Conservation (phyloP, 2,329 filamentous ascomycete species). For the Penicillium sp. region DNA sequence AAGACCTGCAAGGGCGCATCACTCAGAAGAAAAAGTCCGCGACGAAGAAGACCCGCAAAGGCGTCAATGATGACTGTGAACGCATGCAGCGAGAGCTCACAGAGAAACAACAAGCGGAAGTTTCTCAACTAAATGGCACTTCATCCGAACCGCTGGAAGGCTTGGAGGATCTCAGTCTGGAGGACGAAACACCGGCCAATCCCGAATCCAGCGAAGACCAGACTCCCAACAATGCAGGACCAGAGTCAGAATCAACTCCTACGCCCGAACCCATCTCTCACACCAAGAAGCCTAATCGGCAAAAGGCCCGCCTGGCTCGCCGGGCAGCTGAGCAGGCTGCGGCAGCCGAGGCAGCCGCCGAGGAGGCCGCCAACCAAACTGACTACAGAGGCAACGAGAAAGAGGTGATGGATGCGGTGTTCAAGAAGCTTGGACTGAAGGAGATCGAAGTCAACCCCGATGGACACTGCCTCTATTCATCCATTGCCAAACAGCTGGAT, state of each 20-base stretch:
- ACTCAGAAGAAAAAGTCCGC: constrained; percentile 97
- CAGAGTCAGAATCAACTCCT: neutral
- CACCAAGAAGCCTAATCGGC: constrained; percentile 78
- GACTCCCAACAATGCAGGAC: constrained; percentile 8
- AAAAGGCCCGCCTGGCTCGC: constrained; percentile 86
- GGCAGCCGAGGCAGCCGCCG: constrained; percentile 64
- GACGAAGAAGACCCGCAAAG: constrained; percentile 75
- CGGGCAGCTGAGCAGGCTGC: constrained; percentile 82
- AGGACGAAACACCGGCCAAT: constrained; percentile 23
- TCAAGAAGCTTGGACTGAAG: constrained; percentile 62
- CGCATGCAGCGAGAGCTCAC: constrained; percentile 57
- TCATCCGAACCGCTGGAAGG: constrained; percentile 23
- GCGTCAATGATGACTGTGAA: constrained; percentile 67
- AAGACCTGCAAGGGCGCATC: constrained; percentile 79
- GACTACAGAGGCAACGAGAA: constrained; percentile 72
- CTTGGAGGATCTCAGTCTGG: constrained; percentile 35
- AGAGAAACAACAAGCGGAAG: constrained; percentile 54
- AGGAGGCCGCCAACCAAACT: constrained; percentile 73
- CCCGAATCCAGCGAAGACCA: constrained; percentile 10
- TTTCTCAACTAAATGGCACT: constrained; percentile 46
- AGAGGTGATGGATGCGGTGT: constrained; percentile 66
- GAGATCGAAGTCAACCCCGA: constrained; percentile 84
- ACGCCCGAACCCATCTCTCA: constrained; percentile 16
- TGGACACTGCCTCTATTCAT: constrained; percentile 92
- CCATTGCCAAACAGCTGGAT: constrained; percentile 79